Evolutionary conservation across 2,329 filamentous ascomycete species (phyloP).

Genomic region (Phoma sp.): DNA sequence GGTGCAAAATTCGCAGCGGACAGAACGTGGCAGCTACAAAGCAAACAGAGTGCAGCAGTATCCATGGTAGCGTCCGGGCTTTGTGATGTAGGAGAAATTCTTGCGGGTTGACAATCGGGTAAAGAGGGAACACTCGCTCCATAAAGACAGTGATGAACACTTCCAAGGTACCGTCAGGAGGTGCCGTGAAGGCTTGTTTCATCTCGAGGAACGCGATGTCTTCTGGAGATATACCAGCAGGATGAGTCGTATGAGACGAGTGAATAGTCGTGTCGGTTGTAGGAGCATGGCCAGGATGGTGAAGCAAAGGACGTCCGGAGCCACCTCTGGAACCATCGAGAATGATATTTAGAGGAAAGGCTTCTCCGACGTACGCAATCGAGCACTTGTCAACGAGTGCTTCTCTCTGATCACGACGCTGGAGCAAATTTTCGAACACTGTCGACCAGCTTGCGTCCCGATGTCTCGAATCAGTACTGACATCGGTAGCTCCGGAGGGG

Average conservation of each 20-base stretch:
- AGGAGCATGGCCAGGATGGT: neutral
- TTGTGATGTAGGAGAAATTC: constrained; percentile 1
- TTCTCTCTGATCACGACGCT: neutral
- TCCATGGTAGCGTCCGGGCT: constrained; percentile 5
- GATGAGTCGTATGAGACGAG: neutral
- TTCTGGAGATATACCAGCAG: constrained; percentile 1
- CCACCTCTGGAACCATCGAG: neutral
- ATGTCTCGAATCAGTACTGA: neutral
- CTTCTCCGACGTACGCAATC: constrained; percentile 9
- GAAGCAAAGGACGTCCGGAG: constrained; percentile 1
- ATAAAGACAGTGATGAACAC: constrained; percentile 7
- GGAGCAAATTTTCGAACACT: constrained; percentile 5
- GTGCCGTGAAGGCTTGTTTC: constrained; percentile 9
- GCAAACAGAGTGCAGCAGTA: constrained; percentile 6
- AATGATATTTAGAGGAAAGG: constrained; percentile 7
- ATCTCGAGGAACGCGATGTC: constrained; percentile 7
- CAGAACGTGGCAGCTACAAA: constrained; percentile 12
- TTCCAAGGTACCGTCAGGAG: constrained; percentile 1
- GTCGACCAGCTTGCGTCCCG: constrained; percentile 11
- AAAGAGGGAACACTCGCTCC: constrained; percentile 6
- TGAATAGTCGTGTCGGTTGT: neutral
- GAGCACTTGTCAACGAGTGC: constrained; percentile 7
- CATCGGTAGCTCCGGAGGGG: neutral
- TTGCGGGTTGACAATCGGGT: constrained; percentile 5
- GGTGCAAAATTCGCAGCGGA: constrained; percentile 7